These are phyloP conservation scores for Elymus sibiricus DNA, from an alignment of 176 grass and related monocot genomes.

Conservation along the genomic window DNA sequence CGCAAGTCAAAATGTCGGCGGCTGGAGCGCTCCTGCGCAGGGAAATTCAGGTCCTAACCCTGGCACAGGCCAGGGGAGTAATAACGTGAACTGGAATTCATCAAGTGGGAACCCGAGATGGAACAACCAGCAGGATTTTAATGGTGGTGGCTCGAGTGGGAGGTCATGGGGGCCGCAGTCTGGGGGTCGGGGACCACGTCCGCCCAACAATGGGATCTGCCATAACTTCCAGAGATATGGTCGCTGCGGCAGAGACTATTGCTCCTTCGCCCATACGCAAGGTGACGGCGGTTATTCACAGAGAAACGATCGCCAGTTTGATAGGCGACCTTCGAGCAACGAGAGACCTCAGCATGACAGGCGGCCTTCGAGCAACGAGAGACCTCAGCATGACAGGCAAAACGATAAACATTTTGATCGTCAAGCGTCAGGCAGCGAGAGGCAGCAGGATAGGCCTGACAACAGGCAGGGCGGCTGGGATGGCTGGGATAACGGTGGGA, in stretches of 20 bases:
- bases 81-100: conserved; percentile 44
- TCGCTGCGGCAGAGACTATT: conserved; percentile 25
- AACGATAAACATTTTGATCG: conserved; percentile 42
- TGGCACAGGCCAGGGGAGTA: conserved; percentile 53
- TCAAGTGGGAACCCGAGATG: conserved; percentile 40
- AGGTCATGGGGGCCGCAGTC: conserved; percentile 33
- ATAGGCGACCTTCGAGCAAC: conserved; percentile 27
- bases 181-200: conserved; percentile 38
- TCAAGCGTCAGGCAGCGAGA: conserved; percentile 36
- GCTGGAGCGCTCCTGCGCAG: conserved; percentile 52
- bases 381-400: conserved; percentile 25
- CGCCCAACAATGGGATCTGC: conserved; percentile 25
- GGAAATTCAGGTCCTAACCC: conserved; percentile 43
- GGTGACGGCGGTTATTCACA: not conserved
- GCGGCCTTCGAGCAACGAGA: conserved; percentile 20
- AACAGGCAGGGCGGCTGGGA: conserved; percentile 11
- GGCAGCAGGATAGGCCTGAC: conserved; percentile 28
- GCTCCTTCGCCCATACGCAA: conserved; percentile 43
- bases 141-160: conserved; percentile 30
- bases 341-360: conserved; percentile 26
- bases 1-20: conserved; percentile 36
- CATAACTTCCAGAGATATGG: not conserved
- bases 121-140: conserved; percentile 50
- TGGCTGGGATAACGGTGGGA: conserved; percentile 1
- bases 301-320: conserved; percentile 26